Evolutionary conservation across 1,284 basidiomycete species (phyloP).

Genomic region (Ceraceosorus guamensis): DNA sequence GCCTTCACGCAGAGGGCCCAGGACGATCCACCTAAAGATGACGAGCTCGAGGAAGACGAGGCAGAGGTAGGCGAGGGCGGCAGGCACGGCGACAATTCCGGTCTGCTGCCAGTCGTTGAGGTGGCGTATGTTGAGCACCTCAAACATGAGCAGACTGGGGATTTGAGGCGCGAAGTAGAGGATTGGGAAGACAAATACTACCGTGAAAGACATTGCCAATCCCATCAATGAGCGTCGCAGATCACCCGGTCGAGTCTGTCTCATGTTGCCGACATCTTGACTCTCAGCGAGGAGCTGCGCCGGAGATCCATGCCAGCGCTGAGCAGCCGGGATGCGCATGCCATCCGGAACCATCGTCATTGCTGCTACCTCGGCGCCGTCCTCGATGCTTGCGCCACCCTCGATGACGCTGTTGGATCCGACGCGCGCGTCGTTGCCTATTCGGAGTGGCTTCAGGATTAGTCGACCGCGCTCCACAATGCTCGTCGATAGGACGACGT

Average conservation of each 20-base stretch:
- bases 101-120: constrained; percentile 3
- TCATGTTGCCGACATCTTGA: neutral
- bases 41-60: constrained; percentile 8
- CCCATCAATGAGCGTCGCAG: neutral
- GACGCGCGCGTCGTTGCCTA: constrained; percentile 1
- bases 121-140: constrained; percentile 2
- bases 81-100: constrained; percentile 2
- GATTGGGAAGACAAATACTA: constrained; percentile 5
- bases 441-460: constrained; percentile 5
- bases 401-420: constrained; percentile 7
- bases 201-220: neutral
- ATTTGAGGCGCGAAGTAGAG: constrained; percentile 9
- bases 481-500: neutral
- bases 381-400: constrained; percentile 4
- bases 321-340: neutral
- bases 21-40: constrained; percentile 2
- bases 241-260: neutral
- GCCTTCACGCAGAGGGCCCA: constrained; percentile 2
- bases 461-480: constrained; percentile 8
- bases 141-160: constrained; percentile 7
- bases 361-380: constrained; percentile 3
- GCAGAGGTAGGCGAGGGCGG: constrained; percentile 3
- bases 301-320: constrained; percentile 10
- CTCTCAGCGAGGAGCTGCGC: constrained; percentile 1
- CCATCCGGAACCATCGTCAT: constrained; percentile 9